Evolutionary conservation across 2,329 filamentous ascomycete genomes (phyloP), one percentile per base, ranked within the genome.

Genomic region (Aspergillus versicolor): DNA sequence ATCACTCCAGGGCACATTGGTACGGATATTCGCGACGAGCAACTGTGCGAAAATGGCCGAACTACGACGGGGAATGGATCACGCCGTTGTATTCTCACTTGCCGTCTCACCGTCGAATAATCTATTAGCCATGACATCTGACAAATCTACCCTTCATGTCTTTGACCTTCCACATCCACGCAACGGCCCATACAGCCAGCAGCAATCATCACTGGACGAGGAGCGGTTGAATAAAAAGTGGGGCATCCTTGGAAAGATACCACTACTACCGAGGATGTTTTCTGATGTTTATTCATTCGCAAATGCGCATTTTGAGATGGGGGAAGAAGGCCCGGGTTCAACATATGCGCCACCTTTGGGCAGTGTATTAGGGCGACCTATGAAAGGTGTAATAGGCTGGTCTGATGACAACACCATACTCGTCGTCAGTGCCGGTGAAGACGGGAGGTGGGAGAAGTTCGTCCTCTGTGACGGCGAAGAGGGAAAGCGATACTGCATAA

Each of bases 141-240:
- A 99, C 79, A 99, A 97, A 76, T 92, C 91, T 5, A 99, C 92
- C 0, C 81, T 99, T 11, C 94, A 99, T 74, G 84, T 99, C 38
- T 99, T 97, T 70, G 92, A 97, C 68, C 82, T 97, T 1, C 88
- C 88, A 49, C 71, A 74, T 52, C 74, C 75, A 37, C 67, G 62
- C 32, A 71, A 70, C 34, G 57, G 65, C 37, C 63, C 65, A 4
- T 69, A 69, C 57, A 70, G 71, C 58, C 73, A 73, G 53, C 70
- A 72, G 52, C 70, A 70, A 52, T 67, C 72, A n/a, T 65, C 67
- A 34, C 61, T 61, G 30, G 65, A 69, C 5, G 74, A 75, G 54
- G 77, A 82, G 40, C 81, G 82, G 45, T 77, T 82, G 5, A 83
- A 82, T 48, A 87, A 89, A 41, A 93, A 92, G 78, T 96, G 91